These are phyloP conservation scores for Tricholomella constricta DNA, from an alignment of 768 basidiomycete species.

Conservation along the genomic window DNA sequence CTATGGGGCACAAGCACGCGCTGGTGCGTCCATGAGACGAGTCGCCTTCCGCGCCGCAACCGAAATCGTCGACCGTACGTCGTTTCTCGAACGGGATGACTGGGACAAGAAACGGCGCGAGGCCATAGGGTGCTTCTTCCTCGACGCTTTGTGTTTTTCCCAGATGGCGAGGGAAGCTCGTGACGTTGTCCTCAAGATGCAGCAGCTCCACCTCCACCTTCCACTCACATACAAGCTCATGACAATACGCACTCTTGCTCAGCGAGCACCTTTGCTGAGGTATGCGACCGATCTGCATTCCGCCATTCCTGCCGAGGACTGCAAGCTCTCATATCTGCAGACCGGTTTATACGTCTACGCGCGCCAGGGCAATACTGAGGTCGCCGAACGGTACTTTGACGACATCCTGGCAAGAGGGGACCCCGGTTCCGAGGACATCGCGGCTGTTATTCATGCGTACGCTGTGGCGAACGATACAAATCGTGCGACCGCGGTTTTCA, in stretches of 20 bases:
- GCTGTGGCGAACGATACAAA: conserved; percentile 46
- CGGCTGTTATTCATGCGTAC: conserved; percentile 57
- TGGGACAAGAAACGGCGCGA: conserved; percentile 29
- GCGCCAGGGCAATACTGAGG: conserved; percentile 48
- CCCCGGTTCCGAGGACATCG: conserved; percentile 31
- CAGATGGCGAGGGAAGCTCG: conserved; percentile 37
- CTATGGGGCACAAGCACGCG: not conserved
- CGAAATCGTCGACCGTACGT: conserved; percentile 35
- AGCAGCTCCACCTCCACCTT: conserved; percentile 33
- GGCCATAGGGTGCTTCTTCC: conserved; percentile 40
- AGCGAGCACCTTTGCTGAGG: conserved; percentile 16
- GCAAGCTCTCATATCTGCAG: conserved; percentile 25
- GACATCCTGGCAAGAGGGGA: conserved; percentile 31
- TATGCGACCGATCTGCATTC: conserved; percentile 23
- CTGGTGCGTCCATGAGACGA: conserved; percentile 13
- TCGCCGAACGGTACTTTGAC: conserved; percentile 46
- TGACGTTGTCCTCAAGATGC: conserved; percentile 41
- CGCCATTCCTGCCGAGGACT: conserved; percentile 1
- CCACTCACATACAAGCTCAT: conserved; percentile 29
- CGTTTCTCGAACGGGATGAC: conserved; percentile 22
- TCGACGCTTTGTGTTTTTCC: conserved; percentile 38
- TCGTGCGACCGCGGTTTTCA: conserved; percentile 51
- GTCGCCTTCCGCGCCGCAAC: conserved; percentile 15
- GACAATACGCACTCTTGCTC: conserved; percentile 47
- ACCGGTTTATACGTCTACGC: conserved; percentile 56